These are phyloP conservation scores for Tulasnella sp. DNA, from an alignment of 768 basidiomycete species.

Conservation along the genomic window DNA sequence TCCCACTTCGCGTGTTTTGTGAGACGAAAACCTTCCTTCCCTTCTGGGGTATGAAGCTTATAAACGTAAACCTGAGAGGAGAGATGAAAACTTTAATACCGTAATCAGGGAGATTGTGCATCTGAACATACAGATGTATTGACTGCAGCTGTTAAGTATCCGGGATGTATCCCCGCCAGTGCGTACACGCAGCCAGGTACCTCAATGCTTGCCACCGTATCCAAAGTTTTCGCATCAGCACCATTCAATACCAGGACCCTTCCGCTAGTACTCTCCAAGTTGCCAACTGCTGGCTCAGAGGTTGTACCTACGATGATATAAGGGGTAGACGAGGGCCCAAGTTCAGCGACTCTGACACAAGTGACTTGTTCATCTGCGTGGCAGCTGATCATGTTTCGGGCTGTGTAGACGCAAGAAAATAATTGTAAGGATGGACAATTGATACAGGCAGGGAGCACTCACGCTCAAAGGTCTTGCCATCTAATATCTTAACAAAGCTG, in stretches of 20 bases:
- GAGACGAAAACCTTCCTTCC: conserved; percentile 30
- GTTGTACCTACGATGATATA: conserved; percentile 35
- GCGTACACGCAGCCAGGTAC: conserved; percentile 63
- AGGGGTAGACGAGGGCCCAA: not conserved
- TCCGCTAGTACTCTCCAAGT: conserved; percentile 37
- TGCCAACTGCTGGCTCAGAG: conserved; percentile 23
- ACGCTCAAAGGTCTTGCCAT: conserved; percentile 23
- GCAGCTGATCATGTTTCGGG: conserved; percentile 38
- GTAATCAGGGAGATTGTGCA: not conserved
- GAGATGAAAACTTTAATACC: conserved; percentile 18
- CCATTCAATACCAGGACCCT: conserved; percentile 41
- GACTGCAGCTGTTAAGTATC: conserved; percentile 53
- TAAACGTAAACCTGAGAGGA: conserved; percentile 38
- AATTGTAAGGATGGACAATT: not conserved
- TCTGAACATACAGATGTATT: conserved; percentile 59
- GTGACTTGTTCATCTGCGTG: conserved; percentile 52
- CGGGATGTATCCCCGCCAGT: conserved; percentile 34
- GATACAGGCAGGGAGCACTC: not conserved
- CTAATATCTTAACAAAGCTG: conserved; percentile 54
- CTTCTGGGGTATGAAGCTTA: conserved; percentile 29
- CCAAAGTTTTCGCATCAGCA: conserved; percentile 24
- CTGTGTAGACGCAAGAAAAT: conserved; percentile 26
- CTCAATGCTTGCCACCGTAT: conserved; percentile 33
- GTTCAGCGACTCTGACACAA: conserved; percentile 33
- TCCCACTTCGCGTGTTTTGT: conserved; percentile 50